Base-by-base conservation (phyloP, 345 rosid genomes). In the Cardiospermum halicacabum region DNA sequence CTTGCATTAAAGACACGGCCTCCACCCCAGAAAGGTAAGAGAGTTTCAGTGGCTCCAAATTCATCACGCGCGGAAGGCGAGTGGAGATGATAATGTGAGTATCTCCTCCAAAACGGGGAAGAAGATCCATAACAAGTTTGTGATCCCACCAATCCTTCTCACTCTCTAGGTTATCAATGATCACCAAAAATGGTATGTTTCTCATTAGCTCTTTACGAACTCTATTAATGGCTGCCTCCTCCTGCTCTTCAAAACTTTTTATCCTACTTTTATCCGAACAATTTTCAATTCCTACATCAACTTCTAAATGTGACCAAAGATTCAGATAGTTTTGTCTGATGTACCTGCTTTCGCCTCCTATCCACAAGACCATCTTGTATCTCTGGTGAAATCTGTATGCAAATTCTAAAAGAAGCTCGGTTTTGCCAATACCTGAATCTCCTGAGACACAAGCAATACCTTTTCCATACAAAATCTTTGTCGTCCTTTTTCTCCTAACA, bases 91-190 rank as follows among this genome's bases (percentile, higher is more conserved):
- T 66, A 48, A 94, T 81, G 74, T 94, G 97, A 30, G 97, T 91
- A 69, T 85, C 96, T 27, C 97, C 93, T 10, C 97, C 96, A 64
- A 91, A 91, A 64, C 96, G 84, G 59, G 99, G 99, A 74, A 94
- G 92, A 63, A 94, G 97, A 76, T 94, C 99, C 97, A 91, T 91
- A 58, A 91, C 81, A 3, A 83, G 89, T 74, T 85, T 87, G 31
- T 72, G 75, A 65, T 94, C 99, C 97, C 99, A 94, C 99, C 99
- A 94, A 68, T 94, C 97, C 53, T 89, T 94, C 62, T 94, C 97
- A 7, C 84, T 91, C 72, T 94, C 99, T 71, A 94, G 74, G 78
- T 89, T 94, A 72, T 94, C 97, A 11, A 94, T 85, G 54, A 94
- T 81, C 45, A 94, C 80, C 81, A 94, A 70, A 84, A 77, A 91